Evolutionary conservation across 345 rosid species (phyloP).

Genomic region (Populus tremula): DNA sequence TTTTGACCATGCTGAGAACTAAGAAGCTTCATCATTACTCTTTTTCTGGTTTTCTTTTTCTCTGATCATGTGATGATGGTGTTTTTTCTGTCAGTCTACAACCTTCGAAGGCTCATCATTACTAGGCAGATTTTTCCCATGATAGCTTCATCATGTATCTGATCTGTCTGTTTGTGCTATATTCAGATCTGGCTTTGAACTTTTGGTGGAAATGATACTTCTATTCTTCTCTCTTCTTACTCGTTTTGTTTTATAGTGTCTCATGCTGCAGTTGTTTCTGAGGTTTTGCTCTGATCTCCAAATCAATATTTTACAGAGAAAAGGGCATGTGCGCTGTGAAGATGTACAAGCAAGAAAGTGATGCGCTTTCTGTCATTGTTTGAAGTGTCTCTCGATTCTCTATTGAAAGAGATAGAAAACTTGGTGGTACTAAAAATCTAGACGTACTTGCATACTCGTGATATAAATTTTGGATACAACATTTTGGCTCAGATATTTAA

Average conservation of each 20-base stretch:
- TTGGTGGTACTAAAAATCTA: neutral
- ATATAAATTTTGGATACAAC: neutral
- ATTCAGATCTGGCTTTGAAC: conserved; percentile 40
- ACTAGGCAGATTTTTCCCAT: conserved; percentile 27
- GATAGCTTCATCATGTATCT: conserved; percentile 39
- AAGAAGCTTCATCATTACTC: conserved; percentile 55
- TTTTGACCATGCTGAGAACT: conserved; percentile 18
- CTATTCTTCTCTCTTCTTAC: neutral
- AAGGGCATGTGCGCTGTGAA: neutral
- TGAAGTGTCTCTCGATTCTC: conserved; percentile 4
- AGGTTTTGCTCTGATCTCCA: conserved; percentile 7
- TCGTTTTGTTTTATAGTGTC: conserved; percentile 32
- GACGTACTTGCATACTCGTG: neutral
- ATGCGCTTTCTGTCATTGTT: conserved; percentile 15
- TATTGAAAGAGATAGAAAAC: neutral
- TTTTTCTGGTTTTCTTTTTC: conserved; percentile 20
- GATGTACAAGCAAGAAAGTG: conserved; percentile 11
- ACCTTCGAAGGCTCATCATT: conserved; percentile 26
- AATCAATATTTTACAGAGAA: neutral
- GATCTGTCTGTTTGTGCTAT: conserved; percentile 47
- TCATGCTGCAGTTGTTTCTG: conserved; percentile 3
- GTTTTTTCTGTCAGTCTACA: conserved; percentile 12
- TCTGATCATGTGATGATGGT: conserved; percentile 33
- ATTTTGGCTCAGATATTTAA: neutral
- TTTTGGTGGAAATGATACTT: conserved; percentile 2